These are phyloP conservation scores for Starmerella floricola DNA, from an alignment of 805 yeast species.

Conservation along the genomic window DNA sequence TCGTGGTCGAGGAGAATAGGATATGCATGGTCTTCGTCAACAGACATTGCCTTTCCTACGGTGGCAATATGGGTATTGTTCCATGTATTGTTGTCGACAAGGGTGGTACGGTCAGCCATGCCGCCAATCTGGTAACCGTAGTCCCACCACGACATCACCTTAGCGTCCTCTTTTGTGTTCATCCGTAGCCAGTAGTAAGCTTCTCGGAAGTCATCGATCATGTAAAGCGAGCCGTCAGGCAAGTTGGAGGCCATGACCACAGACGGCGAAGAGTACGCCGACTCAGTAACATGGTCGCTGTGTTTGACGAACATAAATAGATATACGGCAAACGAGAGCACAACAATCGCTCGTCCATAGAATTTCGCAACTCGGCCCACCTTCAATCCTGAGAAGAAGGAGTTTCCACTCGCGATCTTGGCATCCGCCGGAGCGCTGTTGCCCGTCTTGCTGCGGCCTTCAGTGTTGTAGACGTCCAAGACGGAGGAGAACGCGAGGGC, in stretches of 20 bases:
- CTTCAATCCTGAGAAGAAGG: slow-evolving; percentile 21
- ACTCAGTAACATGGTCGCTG: slow-evolving; percentile 94
- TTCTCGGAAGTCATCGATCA: slow-evolving; percentile 96
- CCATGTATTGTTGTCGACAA: slow-evolving; percentile 99
- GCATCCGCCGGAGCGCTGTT: background rate
- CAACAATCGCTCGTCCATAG: slow-evolving; percentile 49
- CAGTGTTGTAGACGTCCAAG: slow-evolving; percentile 53
- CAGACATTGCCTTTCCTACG: slow-evolving; percentile 95
- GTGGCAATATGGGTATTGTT: slow-evolving; percentile 98
- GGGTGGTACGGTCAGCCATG: slow-evolving; percentile 97
- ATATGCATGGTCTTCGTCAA: slow-evolving; percentile 76
- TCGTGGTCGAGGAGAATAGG: slow-evolving; percentile 81
- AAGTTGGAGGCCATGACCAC: slow-evolving; percentile 77
- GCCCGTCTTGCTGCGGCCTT: slow-evolving; percentile 5
- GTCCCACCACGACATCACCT: slow-evolving; percentile 99
- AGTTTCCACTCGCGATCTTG: background rate
- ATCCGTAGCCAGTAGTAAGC: slow-evolving; percentile 98
- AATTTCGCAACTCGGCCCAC: slow-evolving; percentile 21
- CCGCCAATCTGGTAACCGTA: slow-evolving; percentile 99
- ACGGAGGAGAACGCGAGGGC: slow-evolving; percentile 79
- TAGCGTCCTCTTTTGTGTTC: slow-evolving; percentile 94
- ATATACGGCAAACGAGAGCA: slow-evolving; percentile 59
- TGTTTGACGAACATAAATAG: slow-evolving; percentile 74
- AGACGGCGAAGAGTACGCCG: slow-evolving; percentile 94
- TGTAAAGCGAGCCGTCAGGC: slow-evolving; percentile 71